phyloP scores from a whole-genome alignment of 176 grass and related monocot species.

The Bromus sterilis region DNA sequence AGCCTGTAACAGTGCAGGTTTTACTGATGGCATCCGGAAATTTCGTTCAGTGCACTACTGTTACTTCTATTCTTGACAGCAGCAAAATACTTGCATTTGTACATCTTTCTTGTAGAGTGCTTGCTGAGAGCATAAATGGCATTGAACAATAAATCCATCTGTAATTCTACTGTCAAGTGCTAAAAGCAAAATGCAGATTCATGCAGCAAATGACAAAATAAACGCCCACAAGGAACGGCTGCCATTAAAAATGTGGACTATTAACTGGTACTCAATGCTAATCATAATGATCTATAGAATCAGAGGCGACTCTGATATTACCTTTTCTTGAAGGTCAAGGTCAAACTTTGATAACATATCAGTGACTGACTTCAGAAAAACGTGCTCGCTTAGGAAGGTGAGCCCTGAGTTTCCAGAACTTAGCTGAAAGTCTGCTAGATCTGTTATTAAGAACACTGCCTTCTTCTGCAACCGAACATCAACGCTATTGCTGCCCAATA shows the following conservation, averaged over 20 bases:
- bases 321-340: constrained; percentile 93
- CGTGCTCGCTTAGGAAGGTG: constrained; percentile 48
- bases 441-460: constrained; percentile 57
- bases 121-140: background rate
- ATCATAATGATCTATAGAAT: background rate
- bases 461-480: constrained; percentile 69
- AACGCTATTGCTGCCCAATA: constrained; percentile 40
- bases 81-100: background rate
- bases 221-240: background rate
- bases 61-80: background rate
- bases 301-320: background rate
- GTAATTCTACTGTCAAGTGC: no score
- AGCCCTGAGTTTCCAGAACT: constrained; percentile 37
- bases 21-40: background rate
- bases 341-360: constrained; percentile 57
- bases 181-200: background rate
- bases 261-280: background rate
- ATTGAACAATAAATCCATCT: background rate
- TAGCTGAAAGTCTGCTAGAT: constrained; percentile 73
- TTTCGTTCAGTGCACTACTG: background rate
- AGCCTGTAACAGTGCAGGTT: background rate
- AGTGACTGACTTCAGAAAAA: constrained; percentile 64
- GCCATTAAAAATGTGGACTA: background rate
- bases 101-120: background rate
- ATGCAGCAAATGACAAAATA: background rate